These are phyloP conservation scores for Odontarrhena argentea DNA, from an alignment of 345 rosid genomes.

Conservation along the genomic window DNA sequence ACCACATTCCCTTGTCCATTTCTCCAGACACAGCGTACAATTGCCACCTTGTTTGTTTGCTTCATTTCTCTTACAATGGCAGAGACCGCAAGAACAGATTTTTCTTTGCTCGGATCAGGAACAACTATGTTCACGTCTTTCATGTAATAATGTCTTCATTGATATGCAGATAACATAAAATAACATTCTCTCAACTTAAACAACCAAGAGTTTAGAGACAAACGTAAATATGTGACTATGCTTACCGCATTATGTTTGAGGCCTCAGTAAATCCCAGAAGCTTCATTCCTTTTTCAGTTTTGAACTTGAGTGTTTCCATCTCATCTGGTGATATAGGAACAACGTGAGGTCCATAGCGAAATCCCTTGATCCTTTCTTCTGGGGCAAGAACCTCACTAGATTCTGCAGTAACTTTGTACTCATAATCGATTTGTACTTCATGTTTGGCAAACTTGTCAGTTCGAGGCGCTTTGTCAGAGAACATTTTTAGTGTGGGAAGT, in stretches of 20 bases:
- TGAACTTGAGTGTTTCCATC: slow-evolving; percentile 76
- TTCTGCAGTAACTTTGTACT: slow-evolving; percentile 63
- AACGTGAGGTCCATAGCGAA: slow-evolving; percentile 93
- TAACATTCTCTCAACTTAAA: slow-evolving; percentile 20
- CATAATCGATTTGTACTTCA: slow-evolving; percentile 87
- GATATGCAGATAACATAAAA: slow-evolving; percentile 25
- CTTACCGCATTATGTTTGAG: slow-evolving; percentile 69
- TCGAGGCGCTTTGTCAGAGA: slow-evolving; percentile 87
- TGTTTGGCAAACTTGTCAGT: slow-evolving; percentile 78
- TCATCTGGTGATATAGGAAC: slow-evolving; percentile 79
- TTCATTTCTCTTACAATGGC: slow-evolving; percentile 89
- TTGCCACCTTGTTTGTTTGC: slow-evolving; percentile 74
- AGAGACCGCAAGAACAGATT: slow-evolving; percentile 68
- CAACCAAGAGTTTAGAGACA: slow-evolving; percentile 10
- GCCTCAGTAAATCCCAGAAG: slow-evolving; percentile 85
- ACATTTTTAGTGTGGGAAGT: slow-evolving; percentile 81
- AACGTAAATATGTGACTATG: slow-evolving; percentile 23
- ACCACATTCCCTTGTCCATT: slow-evolving; percentile 74
- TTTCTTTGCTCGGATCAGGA: slow-evolving; percentile 74
- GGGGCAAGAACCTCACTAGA: slow-evolving; percentile 69
- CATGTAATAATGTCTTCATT: slow-evolving; percentile 83
- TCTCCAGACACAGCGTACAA: slow-evolving; percentile 96
- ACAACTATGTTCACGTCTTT: slow-evolving; percentile 85
- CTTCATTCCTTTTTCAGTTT: slow-evolving; percentile 89
- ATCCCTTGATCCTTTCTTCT: slow-evolving; percentile 92